Evolutionary conservation across 768 basidiomycete species (phyloP).

Genomic region (Chalciporus sphaerocephalus): DNA sequence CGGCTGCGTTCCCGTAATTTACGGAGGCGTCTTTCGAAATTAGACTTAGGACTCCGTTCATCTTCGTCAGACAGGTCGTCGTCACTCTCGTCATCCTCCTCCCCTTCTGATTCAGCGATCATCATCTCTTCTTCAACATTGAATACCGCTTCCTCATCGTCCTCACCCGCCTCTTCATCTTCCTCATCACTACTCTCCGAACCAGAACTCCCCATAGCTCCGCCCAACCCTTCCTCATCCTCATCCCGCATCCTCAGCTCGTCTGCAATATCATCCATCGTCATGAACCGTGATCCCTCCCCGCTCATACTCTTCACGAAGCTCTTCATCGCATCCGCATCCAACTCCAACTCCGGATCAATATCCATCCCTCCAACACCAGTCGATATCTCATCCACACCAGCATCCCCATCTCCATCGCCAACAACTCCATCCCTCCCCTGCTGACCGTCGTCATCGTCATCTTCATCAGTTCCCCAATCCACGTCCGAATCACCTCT

Average conservation of each 20-base stretch:
- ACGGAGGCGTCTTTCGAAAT: slow-evolving; percentile 36
- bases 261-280: slow-evolving; percentile 68
- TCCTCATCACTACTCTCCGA: slow-evolving; percentile 32
- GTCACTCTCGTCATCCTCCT: slow-evolving; percentile 14
- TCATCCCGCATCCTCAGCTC: slow-evolving; percentile 44
- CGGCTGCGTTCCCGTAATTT: slow-evolving; percentile 28
- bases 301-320: slow-evolving; percentile 52
- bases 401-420: slow-evolving; percentile 18
- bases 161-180: slow-evolving; percentile 23
- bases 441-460: slow-evolving; percentile 25
- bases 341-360: slow-evolving; percentile 51
- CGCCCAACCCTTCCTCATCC: slow-evolving; percentile 40
- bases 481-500: slow-evolving; percentile 65
- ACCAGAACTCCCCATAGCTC: slow-evolving; percentile 19
- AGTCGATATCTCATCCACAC: slow-evolving; percentile 27
- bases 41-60: slow-evolving; percentile 28
- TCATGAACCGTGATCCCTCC: slow-evolving; percentile 44
- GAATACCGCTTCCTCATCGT: slow-evolving; percentile 38
- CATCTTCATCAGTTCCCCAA: slow-evolving; percentile 51
- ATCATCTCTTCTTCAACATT: slow-evolving; percentile 45
- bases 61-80: slow-evolving; percentile 33
- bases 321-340: slow-evolving; percentile 45
- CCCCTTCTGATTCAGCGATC: slow-evolving; percentile 32
- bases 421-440: slow-evolving; percentile 6
- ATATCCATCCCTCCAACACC: slow-evolving; percentile 55